These are phyloP conservation scores for Cadophora luteo-olivacea DNA, from an alignment of 2,329 filamentous ascomycete species.

Conservation along the genomic window DNA sequence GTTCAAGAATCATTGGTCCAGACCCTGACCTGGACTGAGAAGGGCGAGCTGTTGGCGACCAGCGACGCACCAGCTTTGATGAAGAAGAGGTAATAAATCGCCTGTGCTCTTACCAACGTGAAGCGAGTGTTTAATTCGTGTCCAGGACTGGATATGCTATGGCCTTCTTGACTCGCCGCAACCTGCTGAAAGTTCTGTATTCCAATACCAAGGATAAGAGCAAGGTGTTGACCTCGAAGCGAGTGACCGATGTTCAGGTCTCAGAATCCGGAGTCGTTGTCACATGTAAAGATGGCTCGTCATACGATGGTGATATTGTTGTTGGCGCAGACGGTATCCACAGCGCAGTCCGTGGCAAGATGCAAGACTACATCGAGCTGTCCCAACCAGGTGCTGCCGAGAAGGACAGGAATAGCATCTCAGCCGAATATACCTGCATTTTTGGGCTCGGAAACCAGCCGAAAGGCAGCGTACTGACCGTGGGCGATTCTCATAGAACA, in stretches of 20 bases:
- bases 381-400: constrained; percentile 15
- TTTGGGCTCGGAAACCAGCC: constrained; percentile 28
- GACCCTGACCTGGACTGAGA: constrained; percentile 20
- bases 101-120: not conserved
- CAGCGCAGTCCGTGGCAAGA: constrained; percentile 33
- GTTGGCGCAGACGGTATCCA: constrained; percentile 41
- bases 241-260: constrained; percentile 29
- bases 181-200: constrained; percentile 31
- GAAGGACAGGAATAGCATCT: constrained; percentile 31
- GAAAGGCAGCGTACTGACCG: constrained; percentile 24
- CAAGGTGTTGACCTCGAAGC: constrained; percentile 38
- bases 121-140: not conserved
- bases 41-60: constrained; percentile 35
- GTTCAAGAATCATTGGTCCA: constrained; percentile 17
- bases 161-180: constrained; percentile 25
- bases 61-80: constrained; percentile 26
- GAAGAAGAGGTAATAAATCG: constrained; percentile 3
- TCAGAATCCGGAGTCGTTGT: constrained; percentile 29
- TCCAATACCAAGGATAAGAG: constrained; percentile 30
- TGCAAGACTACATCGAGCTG: constrained; percentile 29
- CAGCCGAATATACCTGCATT: constrained; percentile 35
- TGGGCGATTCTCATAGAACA: constrained; percentile 23
- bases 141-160: constrained; percentile 35
- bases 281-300: constrained; percentile 33
- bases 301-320: constrained; percentile 36